phyloP scores from a whole-genome alignment of 2,329 filamentous ascomycete species.

The Trichoderma gracile region DNA sequence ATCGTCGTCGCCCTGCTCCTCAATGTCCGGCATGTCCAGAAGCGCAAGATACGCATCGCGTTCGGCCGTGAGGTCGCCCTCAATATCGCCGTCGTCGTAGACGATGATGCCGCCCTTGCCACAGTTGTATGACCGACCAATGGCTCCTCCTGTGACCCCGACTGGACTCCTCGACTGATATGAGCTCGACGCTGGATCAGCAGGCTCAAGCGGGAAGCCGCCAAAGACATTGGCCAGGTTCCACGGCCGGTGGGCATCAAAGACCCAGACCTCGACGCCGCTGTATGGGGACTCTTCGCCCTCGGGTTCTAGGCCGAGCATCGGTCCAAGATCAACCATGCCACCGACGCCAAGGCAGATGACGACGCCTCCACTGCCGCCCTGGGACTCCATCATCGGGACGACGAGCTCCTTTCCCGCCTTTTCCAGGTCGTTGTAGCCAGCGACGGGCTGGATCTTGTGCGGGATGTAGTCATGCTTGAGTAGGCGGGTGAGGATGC shows the following conservation, averaged over 20 bases:
- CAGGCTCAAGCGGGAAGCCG: constrained; percentile 60
- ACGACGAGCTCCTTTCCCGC: constrained; percentile 76
- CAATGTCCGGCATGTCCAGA: constrained; percentile 85
- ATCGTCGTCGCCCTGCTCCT: constrained; percentile 69
- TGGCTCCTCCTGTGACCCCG: constrained; percentile 72
- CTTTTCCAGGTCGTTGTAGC: constrained; percentile 84
- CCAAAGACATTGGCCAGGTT: constrained; percentile 93
- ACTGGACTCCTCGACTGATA: constrained; percentile 55
- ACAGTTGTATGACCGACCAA: constrained; percentile 70
- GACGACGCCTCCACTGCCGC: constrained; percentile 84
- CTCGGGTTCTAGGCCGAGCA: constrained; percentile 69
- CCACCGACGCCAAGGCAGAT: constrained; percentile 92
- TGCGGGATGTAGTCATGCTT: constrained; percentile 97
- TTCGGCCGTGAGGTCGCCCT: constrained; percentile 74
- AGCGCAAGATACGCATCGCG: constrained; percentile 82
- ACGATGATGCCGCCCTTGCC: constrained; percentile 87
- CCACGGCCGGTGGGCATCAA: constrained; percentile 91
- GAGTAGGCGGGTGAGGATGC: constrained; percentile 87
- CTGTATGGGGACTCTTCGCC: constrained; percentile 68
- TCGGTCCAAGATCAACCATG: constrained; percentile 79
- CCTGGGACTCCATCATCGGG: constrained; percentile 82
- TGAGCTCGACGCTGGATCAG: constrained; percentile 48
- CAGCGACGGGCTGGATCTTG: constrained; percentile 92
- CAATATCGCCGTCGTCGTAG: constrained; percentile 94
- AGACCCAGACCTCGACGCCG: constrained; percentile 92